Evolutionary conservation across 2,329 filamentous ascomycete genomes (phyloP).

Genomic region (Arthrobotrys iridis): DNA sequence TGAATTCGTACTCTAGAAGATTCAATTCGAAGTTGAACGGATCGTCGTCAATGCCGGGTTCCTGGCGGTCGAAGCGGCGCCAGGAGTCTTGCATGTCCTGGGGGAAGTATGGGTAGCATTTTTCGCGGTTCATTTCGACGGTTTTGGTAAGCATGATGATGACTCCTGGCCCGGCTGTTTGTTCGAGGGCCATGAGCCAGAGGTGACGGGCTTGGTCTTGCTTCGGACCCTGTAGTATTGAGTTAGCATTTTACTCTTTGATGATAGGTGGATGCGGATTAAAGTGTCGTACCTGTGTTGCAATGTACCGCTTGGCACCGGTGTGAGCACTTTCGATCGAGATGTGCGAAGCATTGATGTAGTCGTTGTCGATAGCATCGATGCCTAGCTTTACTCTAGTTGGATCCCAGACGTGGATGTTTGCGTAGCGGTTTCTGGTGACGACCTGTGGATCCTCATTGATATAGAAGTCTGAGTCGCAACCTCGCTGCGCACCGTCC

Average conservation of each 20-base stretch:
- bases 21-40: slow-evolving; percentile 69
- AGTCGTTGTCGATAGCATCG: slow-evolving; percentile 76
- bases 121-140: slow-evolving; percentile 78
- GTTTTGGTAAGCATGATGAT: slow-evolving; percentile 96
- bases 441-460: slow-evolving; percentile 55
- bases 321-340: slow-evolving; percentile 66
- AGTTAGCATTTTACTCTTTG: not conserved
- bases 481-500: slow-evolving; percentile 21
- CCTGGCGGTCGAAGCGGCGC: slow-evolving; percentile 70
- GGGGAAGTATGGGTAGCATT: slow-evolving; percentile 91
- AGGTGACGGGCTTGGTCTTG: slow-evolving; percentile 78
- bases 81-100: slow-evolving; percentile 66
- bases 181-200: slow-evolving; percentile 95
- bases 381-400: slow-evolving; percentile 85
- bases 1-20: slow-evolving; percentile 68
- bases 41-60: slow-evolving; percentile 17
- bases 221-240: slow-evolving; percentile 74
- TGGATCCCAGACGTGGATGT: slow-evolving; percentile 88
- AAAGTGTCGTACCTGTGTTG: slow-evolving; percentile 73
- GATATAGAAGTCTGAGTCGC: slow-evolving; percentile 50
- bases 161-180: slow-evolving; percentile 77
- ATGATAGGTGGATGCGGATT: not conserved
- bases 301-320: slow-evolving; percentile 76
- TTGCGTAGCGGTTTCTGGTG: slow-evolving; percentile 75
- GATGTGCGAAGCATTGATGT: slow-evolving; percentile 84